A percentile compares a stretch with the other conserved stretches of the same genome.
These are phyloP conservation scores for Cladophialophora bantiana DNA, from an alignment of 2,329 filamentous ascomycete genomes.

Conservation along the genomic window DNA sequence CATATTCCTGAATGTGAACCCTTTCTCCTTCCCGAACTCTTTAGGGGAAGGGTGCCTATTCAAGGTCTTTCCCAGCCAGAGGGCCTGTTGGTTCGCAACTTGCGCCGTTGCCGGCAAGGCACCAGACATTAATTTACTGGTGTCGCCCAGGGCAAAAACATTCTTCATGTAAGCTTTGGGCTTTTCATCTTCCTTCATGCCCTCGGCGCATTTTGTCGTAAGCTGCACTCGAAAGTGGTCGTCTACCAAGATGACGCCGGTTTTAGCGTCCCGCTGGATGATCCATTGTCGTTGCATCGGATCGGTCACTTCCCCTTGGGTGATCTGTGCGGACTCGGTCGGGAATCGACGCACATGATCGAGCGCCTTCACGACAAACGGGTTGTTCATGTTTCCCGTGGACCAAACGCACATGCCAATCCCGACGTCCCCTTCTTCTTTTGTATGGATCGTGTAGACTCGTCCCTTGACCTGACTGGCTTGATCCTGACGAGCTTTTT, in stretches of 20 bases:
- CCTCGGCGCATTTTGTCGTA: constrained; percentile 43
- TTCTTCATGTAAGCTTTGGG: constrained; percentile 57
- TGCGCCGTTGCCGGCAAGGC: constrained; percentile 65
- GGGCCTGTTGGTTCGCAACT: constrained; percentile 65
- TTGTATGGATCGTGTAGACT: constrained; percentile 60
- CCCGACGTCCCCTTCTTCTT: constrained; percentile 65
- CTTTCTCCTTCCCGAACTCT: constrained; percentile 33
- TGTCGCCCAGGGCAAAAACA: constrained; percentile 65
- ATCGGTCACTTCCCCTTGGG: constrained; percentile 34
- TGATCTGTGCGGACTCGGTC: constrained; percentile 42
- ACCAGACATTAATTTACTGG: constrained; percentile 58
- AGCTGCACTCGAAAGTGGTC: constrained; percentile 63
- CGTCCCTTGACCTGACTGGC: constrained; percentile 53
- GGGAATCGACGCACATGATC: constrained; percentile 47
- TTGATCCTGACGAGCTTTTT: constrained; percentile 41
- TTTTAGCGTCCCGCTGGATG: constrained; percentile 57
- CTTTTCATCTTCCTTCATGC: constrained; percentile 28
- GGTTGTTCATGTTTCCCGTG: constrained; percentile 64
- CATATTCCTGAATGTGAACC: constrained; percentile 64
- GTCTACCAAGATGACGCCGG: constrained; percentile 62
- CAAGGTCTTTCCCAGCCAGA: constrained; percentile 62
- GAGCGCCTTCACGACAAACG: constrained; percentile 58
- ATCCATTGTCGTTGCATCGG: constrained; percentile 50
- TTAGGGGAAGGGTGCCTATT: constrained; percentile 52
- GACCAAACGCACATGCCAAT: constrained; percentile 68